phyloP scores from a whole-genome alignment of 73 alveolate genomes.

The Tetrahymena borealis region DNA sequence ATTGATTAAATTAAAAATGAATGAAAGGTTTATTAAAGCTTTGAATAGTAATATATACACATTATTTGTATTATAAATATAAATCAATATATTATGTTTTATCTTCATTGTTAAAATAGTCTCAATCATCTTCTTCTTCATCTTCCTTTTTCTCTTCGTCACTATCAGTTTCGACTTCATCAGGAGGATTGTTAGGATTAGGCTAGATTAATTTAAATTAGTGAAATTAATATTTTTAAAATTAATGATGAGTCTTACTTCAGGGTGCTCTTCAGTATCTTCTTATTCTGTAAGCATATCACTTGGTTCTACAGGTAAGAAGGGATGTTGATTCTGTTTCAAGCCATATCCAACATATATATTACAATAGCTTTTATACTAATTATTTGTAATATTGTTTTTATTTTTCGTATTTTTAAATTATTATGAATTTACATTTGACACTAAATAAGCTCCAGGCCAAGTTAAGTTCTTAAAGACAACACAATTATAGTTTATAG shows the following conservation, averaged over 20 bases:
- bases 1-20: no score
- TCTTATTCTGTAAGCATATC: constrained; percentile 62
- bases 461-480: constrained; percentile 60
- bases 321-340: constrained; percentile 54
- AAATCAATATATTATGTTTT: background rate
- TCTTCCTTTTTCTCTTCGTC: constrained; percentile 7
- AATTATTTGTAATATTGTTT: background rate
- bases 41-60: background rate
- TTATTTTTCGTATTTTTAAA: background rate
- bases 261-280: constrained; percentile 71
- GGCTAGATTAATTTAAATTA: background rate
- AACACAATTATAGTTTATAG: constrained; percentile 52
- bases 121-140: background rate
- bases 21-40: no score
- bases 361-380: constrained; percentile 63
- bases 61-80: background rate
- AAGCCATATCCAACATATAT: constrained; percentile 76
- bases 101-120: background rate
- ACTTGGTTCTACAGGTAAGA: constrained; percentile 57
- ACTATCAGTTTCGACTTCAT: background rate
- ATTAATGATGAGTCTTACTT: constrained; percentile 66
- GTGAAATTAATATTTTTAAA: no score
- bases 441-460: constrained; percentile 71
- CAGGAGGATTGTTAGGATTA: constrained; percentile 38
- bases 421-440: constrained; percentile 6